A percentile compares a stretch with the other conserved stretches of the same genome.
phyloP scores from a whole-genome alignment of 306 rosid species.

The Corylus americana region DNA sequence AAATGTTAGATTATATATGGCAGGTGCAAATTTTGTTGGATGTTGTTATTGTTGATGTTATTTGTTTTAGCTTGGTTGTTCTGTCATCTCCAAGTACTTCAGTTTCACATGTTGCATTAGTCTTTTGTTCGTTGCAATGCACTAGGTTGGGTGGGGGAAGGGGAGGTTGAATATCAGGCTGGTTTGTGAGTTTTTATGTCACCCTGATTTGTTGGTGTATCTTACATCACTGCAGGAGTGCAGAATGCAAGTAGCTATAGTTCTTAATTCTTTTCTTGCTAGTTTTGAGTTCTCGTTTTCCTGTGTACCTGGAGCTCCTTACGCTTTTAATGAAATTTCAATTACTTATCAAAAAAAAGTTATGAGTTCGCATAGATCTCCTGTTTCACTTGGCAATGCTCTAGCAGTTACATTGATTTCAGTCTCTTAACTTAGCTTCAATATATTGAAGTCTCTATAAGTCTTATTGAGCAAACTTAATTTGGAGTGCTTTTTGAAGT shows the following conservation, averaged over 20 bases:
- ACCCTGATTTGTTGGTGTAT: background rate
- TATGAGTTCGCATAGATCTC: background rate
- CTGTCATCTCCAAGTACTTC: background rate
- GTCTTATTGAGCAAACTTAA: background rate
- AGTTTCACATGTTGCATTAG: background rate
- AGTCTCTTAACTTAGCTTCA: background rate
- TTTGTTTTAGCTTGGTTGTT: background rate
- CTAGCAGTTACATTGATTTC: background rate
- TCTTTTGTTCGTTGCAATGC: background rate
- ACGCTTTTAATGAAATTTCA: too few species aligned
- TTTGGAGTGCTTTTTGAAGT: background rate
- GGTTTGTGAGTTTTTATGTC: too few species aligned
- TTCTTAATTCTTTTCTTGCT: background rate
- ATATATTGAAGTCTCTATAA: background rate
- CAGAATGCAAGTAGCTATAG: background rate
- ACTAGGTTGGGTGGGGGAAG: background rate
- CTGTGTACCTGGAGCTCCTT: too few species aligned
- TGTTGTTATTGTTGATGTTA: background rate
- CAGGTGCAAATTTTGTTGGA: slow-evolving; percentile 4
- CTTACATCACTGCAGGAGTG: background rate
- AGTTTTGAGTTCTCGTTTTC: background rate
- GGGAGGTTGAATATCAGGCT: too few species aligned
- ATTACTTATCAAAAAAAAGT: too few species aligned
- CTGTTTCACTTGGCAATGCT: background rate
- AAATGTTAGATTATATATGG: slow-evolving; percentile 17